Conservation (phyloP, 768 basidiomycete species). For the Roridomyces roridus region DNA sequence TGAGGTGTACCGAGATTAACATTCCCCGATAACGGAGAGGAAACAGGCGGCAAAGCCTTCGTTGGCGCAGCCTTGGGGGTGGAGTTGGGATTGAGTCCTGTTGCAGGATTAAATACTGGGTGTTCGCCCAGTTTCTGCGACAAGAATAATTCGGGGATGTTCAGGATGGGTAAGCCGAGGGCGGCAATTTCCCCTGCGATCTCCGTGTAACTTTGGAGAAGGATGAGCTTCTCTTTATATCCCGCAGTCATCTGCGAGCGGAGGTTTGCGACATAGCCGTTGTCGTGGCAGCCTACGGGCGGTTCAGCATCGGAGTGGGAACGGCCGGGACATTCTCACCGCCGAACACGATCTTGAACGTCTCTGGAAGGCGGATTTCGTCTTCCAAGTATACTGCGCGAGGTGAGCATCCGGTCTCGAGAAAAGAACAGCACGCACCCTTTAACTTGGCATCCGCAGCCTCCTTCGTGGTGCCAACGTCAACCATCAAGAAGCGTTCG, state of each 20-base stretch:
- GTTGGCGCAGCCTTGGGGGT: neutral
- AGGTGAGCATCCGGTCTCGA: neutral
- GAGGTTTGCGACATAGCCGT: conserved; percentile 72
- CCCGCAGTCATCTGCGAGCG: conserved; percentile 71
- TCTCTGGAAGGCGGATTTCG: conserved; percentile 68
- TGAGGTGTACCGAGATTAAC: conserved; percentile 1
- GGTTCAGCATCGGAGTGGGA: no score
- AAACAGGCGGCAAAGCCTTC: neutral
- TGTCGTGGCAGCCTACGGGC: conserved; percentile 82
- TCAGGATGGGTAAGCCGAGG: conserved; percentile 58
- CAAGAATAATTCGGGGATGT: conserved; percentile 65
- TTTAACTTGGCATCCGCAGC: conserved; percentile 80
- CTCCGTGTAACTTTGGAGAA: conserved; percentile 68
- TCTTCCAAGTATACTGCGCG: conserved; percentile 60
- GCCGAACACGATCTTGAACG: conserved; percentile 70
- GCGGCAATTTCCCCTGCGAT: conserved; percentile 65
- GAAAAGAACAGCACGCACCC: conserved; percentile 51
- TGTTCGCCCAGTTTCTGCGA: conserved; percentile 52
- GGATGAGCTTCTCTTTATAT: conserved; percentile 65
- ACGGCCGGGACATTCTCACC: no score
- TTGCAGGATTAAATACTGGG: no score
- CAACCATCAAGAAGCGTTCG: conserved; percentile 71
- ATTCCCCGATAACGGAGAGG: conserved; percentile 14
- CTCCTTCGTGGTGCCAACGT: conserved; percentile 76
- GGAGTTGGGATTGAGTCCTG: no score